Evolutionary conservation across 352 stramenopile genomes (phyloP).

Genomic region (Phytophthora boehmeriae): DNA sequence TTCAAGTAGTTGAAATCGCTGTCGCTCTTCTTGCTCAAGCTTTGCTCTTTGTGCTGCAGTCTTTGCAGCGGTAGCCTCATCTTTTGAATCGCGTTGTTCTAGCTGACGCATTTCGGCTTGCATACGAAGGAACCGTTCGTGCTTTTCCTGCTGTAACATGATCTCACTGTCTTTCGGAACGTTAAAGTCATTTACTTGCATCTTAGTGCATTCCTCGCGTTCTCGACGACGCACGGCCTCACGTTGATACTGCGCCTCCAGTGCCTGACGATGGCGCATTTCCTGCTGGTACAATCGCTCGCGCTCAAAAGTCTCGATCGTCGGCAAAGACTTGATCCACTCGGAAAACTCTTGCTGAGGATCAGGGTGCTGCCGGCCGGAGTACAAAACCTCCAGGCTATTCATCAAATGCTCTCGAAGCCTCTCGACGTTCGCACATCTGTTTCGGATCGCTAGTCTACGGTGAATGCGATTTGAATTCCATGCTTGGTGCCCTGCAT

Average conservation of each 20-base stretch:
- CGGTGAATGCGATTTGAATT: conserved; percentile 20
- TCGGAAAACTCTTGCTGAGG: conserved; percentile 43
- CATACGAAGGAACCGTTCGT: conserved; percentile 32
- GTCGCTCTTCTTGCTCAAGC: conserved; percentile 28
- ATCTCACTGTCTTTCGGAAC: conserved; percentile 31
- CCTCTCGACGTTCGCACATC: conserved; percentile 32
- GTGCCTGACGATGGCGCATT: conserved; percentile 41
- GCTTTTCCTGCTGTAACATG: conserved; percentile 38
- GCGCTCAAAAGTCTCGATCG: conserved; percentile 52
- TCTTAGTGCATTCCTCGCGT: conserved; percentile 40
- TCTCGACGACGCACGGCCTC: conserved; percentile 47
- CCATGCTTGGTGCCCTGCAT: background rate
- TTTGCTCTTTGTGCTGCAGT: conserved; percentile 23
- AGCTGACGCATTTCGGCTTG: conserved; percentile 33
- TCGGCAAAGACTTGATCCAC: conserved; percentile 65
- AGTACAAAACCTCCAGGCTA: conserved; percentile 44
- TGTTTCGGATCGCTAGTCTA: conserved; percentile 32
- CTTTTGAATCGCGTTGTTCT: conserved; percentile 12
- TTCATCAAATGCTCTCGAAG: conserved; percentile 38
- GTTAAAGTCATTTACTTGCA: conserved; percentile 54
- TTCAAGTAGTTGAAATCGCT: conserved; percentile 33
- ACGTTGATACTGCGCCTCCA: conserved; percentile 52
- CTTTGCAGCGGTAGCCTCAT: background rate
- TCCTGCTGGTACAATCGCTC: conserved; percentile 40
- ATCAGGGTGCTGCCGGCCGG: conserved; percentile 48